Evolutionary conservation across 192 early-diverging fungal genomes (phyloP).

Genomic region (Rhizophagus prolifer): DNA sequence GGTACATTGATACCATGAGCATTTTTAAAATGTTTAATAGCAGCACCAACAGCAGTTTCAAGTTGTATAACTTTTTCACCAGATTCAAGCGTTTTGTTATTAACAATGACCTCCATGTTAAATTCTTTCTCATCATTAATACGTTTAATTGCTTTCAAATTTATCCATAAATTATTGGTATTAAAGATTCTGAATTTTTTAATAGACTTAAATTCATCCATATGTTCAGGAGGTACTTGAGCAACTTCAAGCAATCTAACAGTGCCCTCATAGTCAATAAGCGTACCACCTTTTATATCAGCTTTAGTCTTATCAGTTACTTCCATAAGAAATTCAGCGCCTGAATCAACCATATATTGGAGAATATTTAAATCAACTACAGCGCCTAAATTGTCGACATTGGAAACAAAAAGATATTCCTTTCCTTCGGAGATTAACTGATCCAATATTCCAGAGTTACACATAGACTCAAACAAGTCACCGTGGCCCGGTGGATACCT

Average conservation of each 20-base stretch:
- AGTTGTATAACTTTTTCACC: constrained; percentile 98
- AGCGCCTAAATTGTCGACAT: constrained; percentile 98
- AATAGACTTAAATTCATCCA: constrained; percentile 98
- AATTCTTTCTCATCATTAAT: constrained; percentile 73
- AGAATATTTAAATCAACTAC: constrained; percentile 93
- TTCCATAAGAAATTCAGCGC: constrained; percentile 97
- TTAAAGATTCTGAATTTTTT: constrained; percentile 99
- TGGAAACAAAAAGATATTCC: constrained; percentile 98
- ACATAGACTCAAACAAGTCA: constrained; percentile 94
- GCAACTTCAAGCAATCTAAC: constrained; percentile 96
- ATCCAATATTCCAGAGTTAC: constrained; percentile 92
- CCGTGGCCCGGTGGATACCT: constrained; percentile 98
- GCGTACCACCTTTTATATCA: constrained; percentile 99
- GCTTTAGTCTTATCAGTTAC: constrained; percentile 99
- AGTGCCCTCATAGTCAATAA: constrained; percentile 95
- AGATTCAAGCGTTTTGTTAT: constrained; percentile 90
- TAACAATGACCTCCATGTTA: constrained; percentile 94
- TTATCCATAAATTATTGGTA: constrained; percentile 92
- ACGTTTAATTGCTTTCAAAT: constrained; percentile 82
- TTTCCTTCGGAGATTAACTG: constrained; percentile 91
- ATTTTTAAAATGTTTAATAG: constrained; percentile 94
- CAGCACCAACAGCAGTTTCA: constrained; percentile 98
- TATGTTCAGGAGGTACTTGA: constrained; percentile 95
- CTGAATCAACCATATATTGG: constrained; percentile 84
- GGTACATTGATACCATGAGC: constrained; percentile 99